Percentiles rank a stretch among this genome's conserved stretches.
Evolutionary conservation across 805 yeast species (phyloP).

Genomic region (Saturnispora serradocipensis): DNA sequence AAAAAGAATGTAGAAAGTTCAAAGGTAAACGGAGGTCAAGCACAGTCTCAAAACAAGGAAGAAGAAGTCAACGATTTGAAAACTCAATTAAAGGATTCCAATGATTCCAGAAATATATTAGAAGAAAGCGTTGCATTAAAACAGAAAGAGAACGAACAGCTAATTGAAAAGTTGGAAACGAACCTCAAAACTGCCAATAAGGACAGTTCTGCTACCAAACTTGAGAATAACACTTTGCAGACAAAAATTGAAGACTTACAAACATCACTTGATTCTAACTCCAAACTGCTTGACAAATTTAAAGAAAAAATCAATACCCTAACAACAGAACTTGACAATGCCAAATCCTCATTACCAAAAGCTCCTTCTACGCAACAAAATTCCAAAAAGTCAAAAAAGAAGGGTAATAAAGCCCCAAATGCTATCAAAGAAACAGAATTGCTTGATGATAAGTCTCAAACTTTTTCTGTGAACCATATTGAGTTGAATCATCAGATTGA

Average conservation of each 20-base stretch:
- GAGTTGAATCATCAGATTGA: constrained; percentile 22
- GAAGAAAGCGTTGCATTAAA: background rate
- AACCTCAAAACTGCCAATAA: background rate
- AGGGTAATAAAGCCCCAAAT: constrained; percentile 9
- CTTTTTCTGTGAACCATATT: constrained; percentile 11
- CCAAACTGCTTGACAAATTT: constrained; percentile 18
- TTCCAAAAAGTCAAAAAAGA: constrained; percentile 16
- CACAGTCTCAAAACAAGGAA: background rate
- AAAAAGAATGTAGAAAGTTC: background rate
- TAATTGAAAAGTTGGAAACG: background rate
- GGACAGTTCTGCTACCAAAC: background rate
- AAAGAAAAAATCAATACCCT: constrained; percentile 20
- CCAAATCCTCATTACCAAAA: background rate
- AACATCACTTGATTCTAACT: constrained; percentile 18
- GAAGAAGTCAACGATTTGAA: constrained; percentile 7
- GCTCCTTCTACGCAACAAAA: background rate
- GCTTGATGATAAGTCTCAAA: background rate
- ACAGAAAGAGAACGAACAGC: background rate
- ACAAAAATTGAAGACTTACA: constrained; percentile 11
- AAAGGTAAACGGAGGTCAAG: background rate
- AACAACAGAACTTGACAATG: constrained; percentile 15
- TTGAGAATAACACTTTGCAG: constrained; percentile 4
- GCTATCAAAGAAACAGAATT: constrained; percentile 9
- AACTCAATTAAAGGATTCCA: constrained; percentile 4
- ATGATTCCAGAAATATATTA: background rate